Base-by-base conservation (phyloP, 2,329 filamentous ascomycete species). In the Fulvia fulva region DNA sequence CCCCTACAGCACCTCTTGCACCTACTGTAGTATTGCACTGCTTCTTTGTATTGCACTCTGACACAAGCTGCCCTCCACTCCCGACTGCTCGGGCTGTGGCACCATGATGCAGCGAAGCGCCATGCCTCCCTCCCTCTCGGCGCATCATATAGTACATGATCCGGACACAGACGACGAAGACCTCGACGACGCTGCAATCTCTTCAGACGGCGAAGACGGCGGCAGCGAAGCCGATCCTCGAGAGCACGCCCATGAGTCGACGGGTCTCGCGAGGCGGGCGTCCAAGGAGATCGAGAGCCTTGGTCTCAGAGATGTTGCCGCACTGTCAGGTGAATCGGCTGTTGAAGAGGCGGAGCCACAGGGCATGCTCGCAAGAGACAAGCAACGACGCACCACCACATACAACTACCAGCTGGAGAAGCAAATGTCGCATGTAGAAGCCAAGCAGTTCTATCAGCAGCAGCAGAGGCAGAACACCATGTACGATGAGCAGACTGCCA, bases 371-470 rank as follows among this genome's bases (percentile, higher is more conserved):
- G 75, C 76, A 44, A 71, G 79, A 66, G 79, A 81, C 67, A 80
- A 77, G 69, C 81, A 84, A 70, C 77, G 80, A 57, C 87, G 87
- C 71, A 96, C 91, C 8, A 90, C 92, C 21, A 95, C 91, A 71
- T 97, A 96, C 76, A 92, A 97, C 74, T 91, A 93, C 69, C 88
- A 93, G 53, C 89, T 90, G 54, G 94, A 99, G 75, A 95, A 94
- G 69, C 90, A 93, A 70, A 89, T 96, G 86, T 95, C 88, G 70
- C 91, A 96, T 74, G 87, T 90, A 25, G 94, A 99, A 73, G 90
- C 93, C 59, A 97, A 96, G 75, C 83, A 97, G 62, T 96, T 97
- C 77, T 99, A 96, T 74, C 93, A 97, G 76, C 83, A 97, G 76
- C 83, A 90, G 65, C 91, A 90, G 74, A 89, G 91, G 74, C 79